These are phyloP conservation scores for Naegleria fowleri DNA, from an alignment of 208 protist genomes.

Conservation along the genomic window DNA sequence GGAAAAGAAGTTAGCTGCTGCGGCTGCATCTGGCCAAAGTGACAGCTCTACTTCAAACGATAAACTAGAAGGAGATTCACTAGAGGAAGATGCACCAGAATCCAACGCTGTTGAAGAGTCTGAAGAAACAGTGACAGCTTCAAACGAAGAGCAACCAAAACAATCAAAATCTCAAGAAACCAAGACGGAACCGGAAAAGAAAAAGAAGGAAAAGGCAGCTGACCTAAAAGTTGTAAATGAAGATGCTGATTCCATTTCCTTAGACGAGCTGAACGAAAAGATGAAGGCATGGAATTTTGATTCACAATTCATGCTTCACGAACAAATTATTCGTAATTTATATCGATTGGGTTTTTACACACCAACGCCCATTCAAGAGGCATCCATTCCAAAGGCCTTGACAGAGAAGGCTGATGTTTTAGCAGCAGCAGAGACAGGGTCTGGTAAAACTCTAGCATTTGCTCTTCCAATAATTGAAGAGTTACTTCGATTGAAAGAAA, in stretches of 20 bases:
- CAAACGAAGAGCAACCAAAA: slow-evolving; percentile 40
- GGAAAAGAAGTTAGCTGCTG: neutral
- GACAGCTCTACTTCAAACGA: slow-evolving; percentile 8
- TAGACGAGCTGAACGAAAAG: neutral
- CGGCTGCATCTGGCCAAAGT: neutral
- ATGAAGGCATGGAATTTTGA: neutral
- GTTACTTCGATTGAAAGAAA: slow-evolving; percentile 56
- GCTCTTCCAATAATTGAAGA: slow-evolving; percentile 64
- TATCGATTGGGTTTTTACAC: neutral
- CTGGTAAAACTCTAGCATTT: slow-evolving; percentile 58
- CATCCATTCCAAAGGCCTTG: slow-evolving; percentile 9
- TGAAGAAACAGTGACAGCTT: slow-evolving; percentile 22
- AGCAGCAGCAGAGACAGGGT: slow-evolving; percentile 58
- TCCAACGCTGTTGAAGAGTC: too few relatives aligned
- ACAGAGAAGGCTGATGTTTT: slow-evolving; percentile 42
- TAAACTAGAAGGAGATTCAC: slow-evolving; percentile 34
- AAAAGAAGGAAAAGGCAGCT: neutral
- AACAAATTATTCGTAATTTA: neutral
- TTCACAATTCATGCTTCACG: neutral
- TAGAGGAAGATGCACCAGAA: slow-evolving; percentile 18
- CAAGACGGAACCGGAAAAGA: neutral
- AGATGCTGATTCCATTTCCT: neutral
- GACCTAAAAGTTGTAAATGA: neutral
- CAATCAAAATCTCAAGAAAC: neutral
- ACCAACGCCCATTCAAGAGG: slow-evolving; percentile 34